phyloP scores from a whole-genome alignment of 345 rosid genomes.

The Hypericum androsaemum region DNA sequence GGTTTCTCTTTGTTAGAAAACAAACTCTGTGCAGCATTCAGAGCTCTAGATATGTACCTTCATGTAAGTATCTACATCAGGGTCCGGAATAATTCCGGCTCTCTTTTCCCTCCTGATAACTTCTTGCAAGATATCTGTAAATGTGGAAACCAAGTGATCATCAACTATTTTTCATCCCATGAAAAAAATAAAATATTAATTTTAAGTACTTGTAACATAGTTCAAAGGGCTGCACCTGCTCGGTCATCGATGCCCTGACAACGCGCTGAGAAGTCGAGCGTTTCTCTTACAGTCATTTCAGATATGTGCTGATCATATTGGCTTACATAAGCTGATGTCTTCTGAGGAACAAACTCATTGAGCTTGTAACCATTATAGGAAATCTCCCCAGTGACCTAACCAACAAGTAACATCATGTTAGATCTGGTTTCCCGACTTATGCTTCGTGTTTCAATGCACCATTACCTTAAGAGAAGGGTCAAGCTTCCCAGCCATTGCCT shows the following conservation, averaged over 20 bases:
- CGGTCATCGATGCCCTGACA: slow-evolving; percentile 28
- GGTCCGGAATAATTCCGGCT: slow-evolving; percentile 26
- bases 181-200: not conserved
- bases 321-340: slow-evolving; percentile 29
- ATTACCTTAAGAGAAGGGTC: no score
- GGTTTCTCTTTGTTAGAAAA: not conserved
- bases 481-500: no score
- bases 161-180: not conserved
- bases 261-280: slow-evolving; percentile 27
- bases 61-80: slow-evolving; percentile 33
- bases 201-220: not conserved
- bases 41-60: slow-evolving; percentile 14
- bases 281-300: slow-evolving; percentile 32
- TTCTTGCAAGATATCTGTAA: not conserved
- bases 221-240: slow-evolving; percentile 17
- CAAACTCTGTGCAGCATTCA: not conserved
- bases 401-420: no score
- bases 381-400: slow-evolving; percentile 25
- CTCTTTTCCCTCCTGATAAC: slow-evolving; percentile 23
- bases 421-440: no score
- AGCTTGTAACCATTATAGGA: slow-evolving; percentile 26
- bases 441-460: no score
- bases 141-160: not conserved
- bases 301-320: slow-evolving; percentile 31
- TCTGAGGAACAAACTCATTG: slow-evolving; percentile 33